These are phyloP conservation scores for Thuja plicata DNA, from an alignment of 83 land plant genomes.

Conservation along the genomic window DNA sequence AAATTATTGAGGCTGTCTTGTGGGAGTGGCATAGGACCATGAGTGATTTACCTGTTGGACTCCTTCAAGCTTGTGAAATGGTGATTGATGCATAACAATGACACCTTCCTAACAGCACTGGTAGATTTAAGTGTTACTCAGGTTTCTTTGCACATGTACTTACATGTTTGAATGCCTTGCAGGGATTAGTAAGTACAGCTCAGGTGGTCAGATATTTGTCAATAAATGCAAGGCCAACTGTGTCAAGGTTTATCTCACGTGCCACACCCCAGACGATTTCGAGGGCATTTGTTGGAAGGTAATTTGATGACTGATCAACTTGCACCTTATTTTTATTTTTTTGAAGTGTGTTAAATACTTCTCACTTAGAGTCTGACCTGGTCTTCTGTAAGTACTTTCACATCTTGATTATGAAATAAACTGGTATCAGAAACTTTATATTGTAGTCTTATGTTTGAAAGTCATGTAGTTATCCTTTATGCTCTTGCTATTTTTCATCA, in stretches of 20 bases:
- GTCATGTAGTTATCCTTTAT: neutral
- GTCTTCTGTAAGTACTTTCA: neutral
- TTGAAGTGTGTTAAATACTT: neutral
- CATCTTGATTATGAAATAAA: neutral
- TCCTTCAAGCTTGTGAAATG: slow-evolving; percentile 93
- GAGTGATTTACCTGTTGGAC: slow-evolving; percentile 85
- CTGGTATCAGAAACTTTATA: neutral
- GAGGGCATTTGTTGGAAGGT: slow-evolving; percentile 93
- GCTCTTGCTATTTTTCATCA: neutral
- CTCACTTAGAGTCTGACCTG: neutral
- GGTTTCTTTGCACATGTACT: neutral
- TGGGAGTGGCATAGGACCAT: slow-evolving; percentile 91
- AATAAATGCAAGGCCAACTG: slow-evolving; percentile 83
- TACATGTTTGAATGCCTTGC: slow-evolving; percentile 8
- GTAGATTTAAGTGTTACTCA: neutral
- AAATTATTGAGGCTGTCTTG: slow-evolving; percentile 86
- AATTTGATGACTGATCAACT: slow-evolving; percentile 13
- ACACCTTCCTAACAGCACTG: neutral
- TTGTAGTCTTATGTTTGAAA: neutral
- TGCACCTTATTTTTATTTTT: slow-evolving; percentile 10
- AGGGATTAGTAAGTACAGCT: slow-evolving; percentile 95
- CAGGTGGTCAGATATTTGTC: slow-evolving; percentile 82
- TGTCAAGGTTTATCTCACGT: slow-evolving; percentile 65
- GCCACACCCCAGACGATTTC: slow-evolving; percentile 70
- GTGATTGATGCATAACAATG: slow-evolving; percentile 26